Evolutionary conservation across 352 stramenopile species (phyloP).

Genomic region (Globisporangium polare): DNA sequence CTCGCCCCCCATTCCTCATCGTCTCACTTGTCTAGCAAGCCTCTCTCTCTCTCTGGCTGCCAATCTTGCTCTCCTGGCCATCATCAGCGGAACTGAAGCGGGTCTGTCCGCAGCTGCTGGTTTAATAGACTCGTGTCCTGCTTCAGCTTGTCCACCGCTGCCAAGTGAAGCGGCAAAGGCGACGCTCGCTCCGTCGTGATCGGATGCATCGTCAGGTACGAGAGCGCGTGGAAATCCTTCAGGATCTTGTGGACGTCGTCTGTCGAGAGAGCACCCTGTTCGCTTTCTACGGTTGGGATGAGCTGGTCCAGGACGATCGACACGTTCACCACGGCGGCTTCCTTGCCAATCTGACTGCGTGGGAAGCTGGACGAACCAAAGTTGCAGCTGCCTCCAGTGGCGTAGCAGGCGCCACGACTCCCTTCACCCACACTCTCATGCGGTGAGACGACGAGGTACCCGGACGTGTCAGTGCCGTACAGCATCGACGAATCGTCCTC

Average conservation of each 20-base stretch:
- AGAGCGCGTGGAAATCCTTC: conserved; percentile 57
- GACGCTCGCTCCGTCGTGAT: conserved; percentile 58
- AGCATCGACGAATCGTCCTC: conserved; percentile 31
- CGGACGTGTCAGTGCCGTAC: conserved; percentile 27
- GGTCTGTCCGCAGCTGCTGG: conserved; percentile 19
- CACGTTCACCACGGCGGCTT: conserved; percentile 34
- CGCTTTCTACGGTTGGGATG: conserved; percentile 2
- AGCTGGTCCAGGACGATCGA: conserved; percentile 23
- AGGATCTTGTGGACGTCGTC: conserved; percentile 32
- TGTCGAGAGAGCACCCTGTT: background rate
- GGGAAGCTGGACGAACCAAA: conserved; percentile 1
- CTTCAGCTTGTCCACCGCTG: conserved; percentile 29
- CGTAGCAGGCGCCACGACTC: conserved; percentile 29
- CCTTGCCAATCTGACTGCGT: conserved; percentile 15
- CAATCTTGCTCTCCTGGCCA: background rate
- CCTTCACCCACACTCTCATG: conserved; percentile 24
- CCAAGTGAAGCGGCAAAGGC: conserved; percentile 57
- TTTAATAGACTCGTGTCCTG: conserved; percentile 18
- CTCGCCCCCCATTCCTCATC: background rate
- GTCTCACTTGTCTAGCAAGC: background rate
- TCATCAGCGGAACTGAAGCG: conserved; percentile 8
- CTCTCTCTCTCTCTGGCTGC: background rate
- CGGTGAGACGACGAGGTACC: conserved; percentile 39
- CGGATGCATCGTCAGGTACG: conserved; percentile 72
- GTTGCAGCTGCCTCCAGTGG: conserved; percentile 29